Conservation (phyloP, 495 filamentous ascomycete species). For the Ramalina peruviana region DNA sequence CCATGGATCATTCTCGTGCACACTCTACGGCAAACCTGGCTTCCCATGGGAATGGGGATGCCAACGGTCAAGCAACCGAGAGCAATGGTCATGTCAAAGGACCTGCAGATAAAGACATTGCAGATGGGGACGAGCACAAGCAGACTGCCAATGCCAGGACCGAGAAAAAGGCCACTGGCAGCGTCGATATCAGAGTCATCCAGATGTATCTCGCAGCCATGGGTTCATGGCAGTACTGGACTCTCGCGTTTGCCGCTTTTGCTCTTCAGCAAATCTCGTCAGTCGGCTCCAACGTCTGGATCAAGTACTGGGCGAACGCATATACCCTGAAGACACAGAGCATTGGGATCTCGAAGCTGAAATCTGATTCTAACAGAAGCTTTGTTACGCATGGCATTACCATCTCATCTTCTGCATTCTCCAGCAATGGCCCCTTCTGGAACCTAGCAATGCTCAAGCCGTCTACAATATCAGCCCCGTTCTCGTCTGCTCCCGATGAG, state of each 20-base stretch:
- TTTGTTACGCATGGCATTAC: background rate
- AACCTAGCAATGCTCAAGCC: constrained; percentile 18
- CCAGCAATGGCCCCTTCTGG: constrained; percentile 24
- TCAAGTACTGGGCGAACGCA: constrained; percentile 72
- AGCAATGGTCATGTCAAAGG: constrained; percentile 28
- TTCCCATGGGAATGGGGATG: constrained; percentile 17
- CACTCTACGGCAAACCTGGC: constrained; percentile 47
- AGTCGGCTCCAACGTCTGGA: constrained; percentile 85
- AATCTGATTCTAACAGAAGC: background rate
- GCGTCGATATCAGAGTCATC: constrained; percentile 76
- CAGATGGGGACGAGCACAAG: constrained; percentile 18
- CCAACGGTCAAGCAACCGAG: constrained; percentile 15
- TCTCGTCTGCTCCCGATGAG: constrained; percentile 18
- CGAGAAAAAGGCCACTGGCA: constrained; percentile 68
- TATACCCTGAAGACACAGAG: constrained; percentile 24
- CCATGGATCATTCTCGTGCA: constrained; percentile 56
- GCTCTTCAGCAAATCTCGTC: constrained; percentile 65
- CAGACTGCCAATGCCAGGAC: constrained; percentile 36
- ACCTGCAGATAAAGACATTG: constrained; percentile 15
- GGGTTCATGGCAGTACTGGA: constrained; percentile 94
- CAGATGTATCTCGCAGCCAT: constrained; percentile 73
- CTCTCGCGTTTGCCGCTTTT: constrained; percentile 58
- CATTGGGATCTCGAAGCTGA: background rate
- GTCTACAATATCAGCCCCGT: constrained; percentile 6
- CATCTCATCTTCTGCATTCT: constrained; percentile 21